Conservation (phyloP, 2,329 filamentous ascomycete species). For the Colletotrichum simmondsii region DNA sequence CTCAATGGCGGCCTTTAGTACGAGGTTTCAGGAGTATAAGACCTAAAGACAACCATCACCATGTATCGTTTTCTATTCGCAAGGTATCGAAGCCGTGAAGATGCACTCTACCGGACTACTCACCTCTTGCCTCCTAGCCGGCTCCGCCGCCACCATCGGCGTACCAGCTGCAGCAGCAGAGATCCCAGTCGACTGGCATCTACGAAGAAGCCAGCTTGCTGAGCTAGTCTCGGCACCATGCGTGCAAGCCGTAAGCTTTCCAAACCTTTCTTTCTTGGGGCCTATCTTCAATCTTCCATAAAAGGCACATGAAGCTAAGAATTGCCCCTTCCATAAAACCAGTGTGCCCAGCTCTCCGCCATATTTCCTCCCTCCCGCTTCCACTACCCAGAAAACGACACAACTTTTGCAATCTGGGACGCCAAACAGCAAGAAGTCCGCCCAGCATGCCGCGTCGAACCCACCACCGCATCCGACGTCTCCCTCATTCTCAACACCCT, state of each 20-base stretch:
- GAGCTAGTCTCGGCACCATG: neutral
- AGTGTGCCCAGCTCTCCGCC: too few species aligned
- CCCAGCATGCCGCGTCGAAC: constrained; percentile 34
- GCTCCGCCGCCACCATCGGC: too few species aligned
- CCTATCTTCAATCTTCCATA: too few species aligned
- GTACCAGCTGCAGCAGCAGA: neutral
- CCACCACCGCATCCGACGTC: constrained; percentile 24
- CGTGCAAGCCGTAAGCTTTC: too few species aligned
- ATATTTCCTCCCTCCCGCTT: neutral
- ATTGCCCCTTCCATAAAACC: too few species aligned
- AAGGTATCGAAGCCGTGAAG: neutral
- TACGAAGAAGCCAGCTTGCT: neutral
- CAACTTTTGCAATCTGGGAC: constrained; percentile 36
- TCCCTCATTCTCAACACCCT: constrained; percentile 16
- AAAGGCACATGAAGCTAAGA: too few species aligned
- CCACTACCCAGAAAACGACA: neutral
- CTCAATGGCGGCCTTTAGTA: too few species aligned
- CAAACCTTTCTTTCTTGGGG: too few species aligned
- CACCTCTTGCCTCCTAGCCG: neutral
- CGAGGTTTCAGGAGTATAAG: neutral
- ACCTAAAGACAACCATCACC: neutral
- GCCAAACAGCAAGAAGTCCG: constrained; percentile 34
- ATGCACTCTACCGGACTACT: neutral
- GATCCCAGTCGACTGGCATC: neutral
- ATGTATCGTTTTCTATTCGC: neutral